phyloP scores from a whole-genome alignment of 768 basidiomycete genomes.

The Mycena haematopus region DNA sequence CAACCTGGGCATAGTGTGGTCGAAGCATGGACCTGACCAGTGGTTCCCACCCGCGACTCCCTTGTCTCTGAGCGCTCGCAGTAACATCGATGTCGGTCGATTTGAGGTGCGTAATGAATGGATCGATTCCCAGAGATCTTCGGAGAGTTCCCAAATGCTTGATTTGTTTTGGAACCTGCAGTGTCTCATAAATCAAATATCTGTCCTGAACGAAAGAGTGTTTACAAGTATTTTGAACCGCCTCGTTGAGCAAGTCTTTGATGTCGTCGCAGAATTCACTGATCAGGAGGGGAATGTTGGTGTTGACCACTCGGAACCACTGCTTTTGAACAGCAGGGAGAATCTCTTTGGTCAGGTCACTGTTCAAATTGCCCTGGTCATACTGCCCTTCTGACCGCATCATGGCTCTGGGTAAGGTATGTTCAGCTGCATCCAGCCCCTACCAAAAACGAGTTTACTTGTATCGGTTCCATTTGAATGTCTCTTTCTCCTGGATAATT shows the following conservation, averaged over 20 bases:
- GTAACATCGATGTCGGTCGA: not conserved
- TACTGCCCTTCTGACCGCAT: slow-evolving; percentile 22
- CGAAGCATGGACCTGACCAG: slow-evolving; percentile 2
- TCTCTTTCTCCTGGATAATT: slow-evolving; percentile 5
- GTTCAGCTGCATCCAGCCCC: not conserved
- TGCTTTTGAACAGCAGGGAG: not conserved
- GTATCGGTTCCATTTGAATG: slow-evolving; percentile 29
- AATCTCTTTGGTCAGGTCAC: slow-evolving; percentile 7
- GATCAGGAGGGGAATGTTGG: not conserved
- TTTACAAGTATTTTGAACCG: slow-evolving; percentile 5
- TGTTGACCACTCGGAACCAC: slow-evolving; percentile 1
- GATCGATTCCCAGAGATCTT: slow-evolving; percentile 15
- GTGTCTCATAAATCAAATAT: too few relatives aligned
- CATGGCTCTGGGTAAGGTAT: slow-evolving; percentile 14
- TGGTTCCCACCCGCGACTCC: slow-evolving; percentile 24
- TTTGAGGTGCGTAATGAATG: not conserved
- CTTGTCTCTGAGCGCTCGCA: slow-evolving; percentile 11
- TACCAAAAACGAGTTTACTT: not conserved
- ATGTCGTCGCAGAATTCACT: not conserved
- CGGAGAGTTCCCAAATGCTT: not conserved
- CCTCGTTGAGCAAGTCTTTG: not conserved
- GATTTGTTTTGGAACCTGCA: not conserved
- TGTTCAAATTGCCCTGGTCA: slow-evolving; percentile 18
- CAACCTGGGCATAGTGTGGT: slow-evolving; percentile 14
- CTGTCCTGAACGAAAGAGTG: too few relatives aligned